A percentile compares a stretch with the other conserved stretches of the same genome.
Evolutionary conservation across 2,329 filamentous ascomycete species (phyloP).

Genomic region (Ascochyta lentis): DNA sequence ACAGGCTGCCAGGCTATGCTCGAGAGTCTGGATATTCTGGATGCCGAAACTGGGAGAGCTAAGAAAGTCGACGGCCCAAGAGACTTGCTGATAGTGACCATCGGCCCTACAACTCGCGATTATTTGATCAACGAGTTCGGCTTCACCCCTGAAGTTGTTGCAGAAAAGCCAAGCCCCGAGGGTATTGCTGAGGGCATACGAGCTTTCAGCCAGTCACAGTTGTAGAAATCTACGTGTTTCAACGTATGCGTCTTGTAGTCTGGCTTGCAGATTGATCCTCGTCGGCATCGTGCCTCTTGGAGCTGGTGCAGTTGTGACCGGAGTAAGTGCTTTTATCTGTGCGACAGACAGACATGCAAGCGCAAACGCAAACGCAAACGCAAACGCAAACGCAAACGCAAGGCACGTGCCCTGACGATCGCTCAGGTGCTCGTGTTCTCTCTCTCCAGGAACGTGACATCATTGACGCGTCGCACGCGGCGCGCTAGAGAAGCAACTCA

Average conservation of each 20-base stretch:
- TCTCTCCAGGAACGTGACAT: slow-evolving; percentile 1
- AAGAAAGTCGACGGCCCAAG: slow-evolving; percentile 30
- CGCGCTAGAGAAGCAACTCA: slow-evolving; percentile 14
- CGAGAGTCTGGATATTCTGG: slow-evolving; percentile 57
- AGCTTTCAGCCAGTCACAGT: slow-evolving; percentile 23
- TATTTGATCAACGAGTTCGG: slow-evolving; percentile 70
- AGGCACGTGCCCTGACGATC: slow-evolving; percentile 1
- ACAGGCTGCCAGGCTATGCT: slow-evolving; percentile 68
- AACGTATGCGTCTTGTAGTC: neutral
- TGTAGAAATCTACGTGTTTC: neutral
- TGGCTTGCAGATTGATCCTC: neutral
- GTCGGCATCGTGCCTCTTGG: neutral
- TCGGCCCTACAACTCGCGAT: slow-evolving; percentile 89
- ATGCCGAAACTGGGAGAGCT: slow-evolving; percentile 48
- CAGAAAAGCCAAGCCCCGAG: slow-evolving; percentile 80
- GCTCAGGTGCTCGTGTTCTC: neutral
- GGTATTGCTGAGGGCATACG: slow-evolving; percentile 75
- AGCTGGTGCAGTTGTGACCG: neutral
- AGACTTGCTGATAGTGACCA: slow-evolving; percentile 76
- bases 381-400: neutral
- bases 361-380: neutral
- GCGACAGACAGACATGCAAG: neutral
- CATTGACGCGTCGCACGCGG: slow-evolving; percentile 2
- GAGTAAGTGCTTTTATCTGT: neutral
- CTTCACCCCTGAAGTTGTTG: slow-evolving; percentile 79